Percentiles rank a stretch among this genome's conserved stretches.
Conservation (phyloP, 148 eudicot species). For the Rhododendron molle region DNA sequence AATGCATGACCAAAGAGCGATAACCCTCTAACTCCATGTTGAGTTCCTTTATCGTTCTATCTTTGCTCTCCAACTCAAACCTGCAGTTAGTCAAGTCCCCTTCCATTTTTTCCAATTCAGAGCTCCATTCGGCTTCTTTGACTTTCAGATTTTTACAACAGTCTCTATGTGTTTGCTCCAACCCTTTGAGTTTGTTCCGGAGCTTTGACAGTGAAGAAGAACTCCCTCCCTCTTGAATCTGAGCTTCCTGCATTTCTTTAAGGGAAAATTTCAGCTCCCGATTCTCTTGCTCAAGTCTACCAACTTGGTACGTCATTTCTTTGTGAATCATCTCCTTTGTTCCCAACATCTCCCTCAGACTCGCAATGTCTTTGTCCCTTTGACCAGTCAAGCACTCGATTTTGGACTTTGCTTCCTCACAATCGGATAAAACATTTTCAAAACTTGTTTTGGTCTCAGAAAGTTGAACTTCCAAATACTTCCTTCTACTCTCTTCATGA, state of each 20-base stretch:
- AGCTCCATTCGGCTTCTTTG: constrained; percentile 67
- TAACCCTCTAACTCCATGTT: constrained; percentile 44
- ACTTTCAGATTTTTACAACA: constrained; percentile 44
- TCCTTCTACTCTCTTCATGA: constrained; percentile 63
- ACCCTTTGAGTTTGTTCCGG: constrained; percentile 53
- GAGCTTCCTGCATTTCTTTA: constrained; percentile 79
- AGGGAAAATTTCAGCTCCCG: constrained; percentile 43
- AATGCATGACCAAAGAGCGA: constrained; percentile 33
- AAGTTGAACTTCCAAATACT: constrained; percentile 48
- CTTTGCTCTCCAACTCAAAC: constrained; percentile 36
- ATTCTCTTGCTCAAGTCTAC: constrained; percentile 61
- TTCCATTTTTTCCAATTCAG: constrained; percentile 30
- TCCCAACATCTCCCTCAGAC: constrained; percentile 50
- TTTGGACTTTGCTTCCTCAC: constrained; percentile 38
- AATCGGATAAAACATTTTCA: constrained; percentile 31
- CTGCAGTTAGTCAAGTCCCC: constrained; percentile 38
- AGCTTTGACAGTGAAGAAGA: constrained; percentile 57
- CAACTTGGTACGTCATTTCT: constrained; percentile 56
- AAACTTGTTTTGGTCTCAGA: constrained; percentile 42
- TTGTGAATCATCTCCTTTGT: constrained; percentile 54
- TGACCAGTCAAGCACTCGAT: constrained; percentile 31
- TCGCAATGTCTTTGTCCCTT: constrained; percentile 42
- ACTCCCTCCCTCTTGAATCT: constrained; percentile 53
- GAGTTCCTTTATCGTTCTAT: constrained; percentile 42
- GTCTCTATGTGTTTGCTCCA: constrained; percentile 67